Base-by-base conservation (phyloP, 208 protist species). In the Crithidia expoeki region DNA sequence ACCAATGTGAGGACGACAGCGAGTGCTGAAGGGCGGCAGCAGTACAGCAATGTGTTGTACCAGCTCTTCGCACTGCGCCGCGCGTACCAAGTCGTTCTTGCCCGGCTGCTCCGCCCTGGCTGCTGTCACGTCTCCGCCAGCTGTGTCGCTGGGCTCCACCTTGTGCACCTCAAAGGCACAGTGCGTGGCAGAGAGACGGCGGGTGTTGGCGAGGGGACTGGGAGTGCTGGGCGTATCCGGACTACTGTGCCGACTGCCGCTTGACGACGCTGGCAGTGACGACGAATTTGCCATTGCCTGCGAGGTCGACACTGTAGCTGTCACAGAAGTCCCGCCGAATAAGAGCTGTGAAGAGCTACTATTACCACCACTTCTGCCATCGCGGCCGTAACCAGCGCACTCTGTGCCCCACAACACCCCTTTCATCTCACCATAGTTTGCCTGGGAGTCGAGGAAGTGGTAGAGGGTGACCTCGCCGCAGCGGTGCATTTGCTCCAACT, bases 11-110 rank as follows among this genome's bases (percentile, higher is more conserved):
- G 87, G 90, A 10, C 80, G 70, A 67, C 85, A 90, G 60, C 79
- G 80, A 16, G 88, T 69, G 11, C 72, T 59, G 67, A 90, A 83
- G n/a, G 85, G 83, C 0, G 75, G 81, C 9, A 89, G 57, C 7
- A 93, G 77, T 25, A 83, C 73, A 4, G 83, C 77, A 17, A 95
- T 83, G 80, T 93, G 85, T 46, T 86, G 84, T 33, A 87, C 57
- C 42, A 83, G 67, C 56, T 86, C 83, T 74, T 92, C 89, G 60
- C 89, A 94, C 34, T 68, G 70, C n/a, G 77, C 69, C n/a, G 80
- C 73, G 10, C 64, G 72, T 5, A 85, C 44, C 7, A 86, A 33
- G 17, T 86, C 76, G 19, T 76, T 77, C 38, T 77, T 68, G n/a
- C 33, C 25, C 12, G 56, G 33, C 36, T 69, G 14, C 49, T 61